These are phyloP conservation scores for Porodaedalea pini DNA, from an alignment of 1,284 basidiomycete genomes.

Conservation along the genomic window DNA sequence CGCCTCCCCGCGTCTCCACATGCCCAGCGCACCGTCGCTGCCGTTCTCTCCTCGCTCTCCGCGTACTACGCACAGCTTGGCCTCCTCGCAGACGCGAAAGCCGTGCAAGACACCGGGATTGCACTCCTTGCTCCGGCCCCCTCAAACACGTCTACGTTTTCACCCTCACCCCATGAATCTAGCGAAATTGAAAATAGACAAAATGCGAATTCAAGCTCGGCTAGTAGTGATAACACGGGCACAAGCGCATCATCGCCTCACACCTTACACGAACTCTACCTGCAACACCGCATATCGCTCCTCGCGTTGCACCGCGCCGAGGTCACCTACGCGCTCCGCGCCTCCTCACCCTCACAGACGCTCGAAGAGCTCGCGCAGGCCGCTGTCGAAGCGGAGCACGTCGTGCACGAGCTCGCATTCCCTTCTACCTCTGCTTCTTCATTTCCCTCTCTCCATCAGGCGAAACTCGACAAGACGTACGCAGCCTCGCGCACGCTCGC, in stretches of 20 bases:
- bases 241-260: constrained; percentile 48
- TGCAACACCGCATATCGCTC: constrained; percentile 70
- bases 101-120: constrained; percentile 64
- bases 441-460: background rate
- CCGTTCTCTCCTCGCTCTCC: constrained; percentile 67
- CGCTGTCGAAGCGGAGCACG: constrained; percentile 62
- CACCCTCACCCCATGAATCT: background rate
- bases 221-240: background rate
- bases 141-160: constrained; percentile 12
- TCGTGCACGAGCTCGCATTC: constrained; percentile 50
- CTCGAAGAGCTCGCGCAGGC: constrained; percentile 38
- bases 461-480: background rate
- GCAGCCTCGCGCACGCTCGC: constrained; percentile 40
- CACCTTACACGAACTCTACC: constrained; percentile 61
- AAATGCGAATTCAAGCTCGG: background rate
- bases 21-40: constrained; percentile 65
- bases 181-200: background rate
- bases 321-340: constrained; percentile 58
- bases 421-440: constrained; percentile 15
- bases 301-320: constrained; percentile 74
- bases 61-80: constrained; percentile 66
- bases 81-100: constrained; percentile 63
- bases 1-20: constrained; percentile 53
- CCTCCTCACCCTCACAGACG: constrained; percentile 32
- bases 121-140: constrained; percentile 59